A percentile compares a stretch with the other conserved stretches of the same genome.
phyloP scores from a whole-genome alignment of 192 early-diverging fungal species.

The Umbelopsis vinacea region DNA sequence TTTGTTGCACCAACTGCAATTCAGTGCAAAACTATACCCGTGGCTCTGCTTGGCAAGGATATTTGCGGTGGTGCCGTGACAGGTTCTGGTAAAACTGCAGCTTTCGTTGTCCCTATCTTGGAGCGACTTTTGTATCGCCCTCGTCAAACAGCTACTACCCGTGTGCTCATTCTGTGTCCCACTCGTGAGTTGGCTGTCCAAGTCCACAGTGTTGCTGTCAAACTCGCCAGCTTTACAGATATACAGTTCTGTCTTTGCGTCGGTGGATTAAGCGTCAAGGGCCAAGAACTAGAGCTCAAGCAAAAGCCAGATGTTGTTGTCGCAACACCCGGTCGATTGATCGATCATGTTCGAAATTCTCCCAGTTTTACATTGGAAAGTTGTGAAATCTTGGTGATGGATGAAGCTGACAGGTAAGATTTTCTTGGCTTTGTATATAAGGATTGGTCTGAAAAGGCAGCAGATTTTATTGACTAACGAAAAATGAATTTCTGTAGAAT shows the following conservation, averaged over 20 bases:
- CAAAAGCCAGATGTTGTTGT: slow-evolving; percentile 92
- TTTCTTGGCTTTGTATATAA: not conserved
- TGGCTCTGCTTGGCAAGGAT: slow-evolving; percentile 94
- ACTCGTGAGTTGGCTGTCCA: slow-evolving; percentile 98
- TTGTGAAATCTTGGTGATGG: slow-evolving; percentile 97
- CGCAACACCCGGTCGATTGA: slow-evolving; percentile 97
- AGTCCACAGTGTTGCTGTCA: slow-evolving; percentile 89
- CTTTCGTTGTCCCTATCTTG: slow-evolving; percentile 94
- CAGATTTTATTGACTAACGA: no score
- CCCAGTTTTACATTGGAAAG: slow-evolving; percentile 82
- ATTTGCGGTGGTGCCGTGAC: slow-evolving; percentile 98
- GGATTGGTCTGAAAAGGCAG: not conserved
- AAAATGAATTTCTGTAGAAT: slow-evolving; percentile 57
- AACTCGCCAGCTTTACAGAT: slow-evolving; percentile 87
- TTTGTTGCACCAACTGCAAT: slow-evolving; percentile 95
- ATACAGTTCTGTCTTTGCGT: slow-evolving; percentile 87
- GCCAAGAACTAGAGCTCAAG: slow-evolving; percentile 87
- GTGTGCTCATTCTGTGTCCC: slow-evolving; percentile 92
- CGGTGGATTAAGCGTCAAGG: slow-evolving; percentile 85
- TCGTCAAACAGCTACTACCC: slow-evolving; percentile 71
- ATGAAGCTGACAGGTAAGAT: slow-evolving; percentile 91
- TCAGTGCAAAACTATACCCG: slow-evolving; percentile 89
- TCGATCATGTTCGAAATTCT: slow-evolving; percentile 97
- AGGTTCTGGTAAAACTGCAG: slow-evolving; percentile 98
- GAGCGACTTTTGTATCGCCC: slow-evolving; percentile 94